Percentiles rank a stretch among this genome's conserved stretches.
These are phyloP conservation scores for Tricholoma furcatifolium DNA, from an alignment of 768 basidiomycete species.

Conservation along the genomic window DNA sequence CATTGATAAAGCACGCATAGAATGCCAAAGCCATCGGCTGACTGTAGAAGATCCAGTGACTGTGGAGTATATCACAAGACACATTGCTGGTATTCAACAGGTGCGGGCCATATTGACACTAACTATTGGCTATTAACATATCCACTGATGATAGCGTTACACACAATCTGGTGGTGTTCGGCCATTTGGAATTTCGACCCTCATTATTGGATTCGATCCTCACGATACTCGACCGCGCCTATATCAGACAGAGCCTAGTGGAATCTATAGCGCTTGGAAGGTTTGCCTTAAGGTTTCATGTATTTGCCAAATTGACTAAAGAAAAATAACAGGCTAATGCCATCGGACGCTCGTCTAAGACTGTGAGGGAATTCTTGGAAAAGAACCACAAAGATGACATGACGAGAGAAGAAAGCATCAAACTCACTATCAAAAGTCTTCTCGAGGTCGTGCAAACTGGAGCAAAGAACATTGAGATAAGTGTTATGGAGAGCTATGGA, in stretches of 20 bases:
- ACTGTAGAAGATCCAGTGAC: slow-evolving; percentile 98
- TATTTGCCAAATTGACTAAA: background rate
- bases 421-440: slow-evolving; percentile 91
- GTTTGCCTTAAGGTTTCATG: slow-evolving; percentile 34
- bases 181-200: slow-evolving; percentile 96
- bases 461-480: slow-evolving; percentile 99
- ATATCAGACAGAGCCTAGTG: slow-evolving; percentile 97
- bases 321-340: slow-evolving; percentile 80
- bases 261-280: slow-evolving; percentile 99
- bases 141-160: slow-evolving; percentile 62
- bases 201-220: slow-evolving; percentile 97
- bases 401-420: slow-evolving; percentile 86
- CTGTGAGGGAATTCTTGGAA: slow-evolving; percentile 97
- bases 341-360: slow-evolving; percentile 97
- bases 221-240: slow-evolving; percentile 83
- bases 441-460: slow-evolving; percentile 99
- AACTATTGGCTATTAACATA: background rate
- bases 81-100: slow-evolving; percentile 99
- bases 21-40: slow-evolving; percentile 95
- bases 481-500: slow-evolving; percentile 94
- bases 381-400: slow-evolving; percentile 96
- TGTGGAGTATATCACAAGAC: slow-evolving; percentile 97
- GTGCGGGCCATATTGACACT: slow-evolving; percentile 38
- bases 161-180: slow-evolving; percentile 99
- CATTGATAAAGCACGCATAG: slow-evolving; percentile 96